phyloP scores from a whole-genome alignment of 352 stramenopile genomes.

The Phytophthora citrophthora region DNA sequence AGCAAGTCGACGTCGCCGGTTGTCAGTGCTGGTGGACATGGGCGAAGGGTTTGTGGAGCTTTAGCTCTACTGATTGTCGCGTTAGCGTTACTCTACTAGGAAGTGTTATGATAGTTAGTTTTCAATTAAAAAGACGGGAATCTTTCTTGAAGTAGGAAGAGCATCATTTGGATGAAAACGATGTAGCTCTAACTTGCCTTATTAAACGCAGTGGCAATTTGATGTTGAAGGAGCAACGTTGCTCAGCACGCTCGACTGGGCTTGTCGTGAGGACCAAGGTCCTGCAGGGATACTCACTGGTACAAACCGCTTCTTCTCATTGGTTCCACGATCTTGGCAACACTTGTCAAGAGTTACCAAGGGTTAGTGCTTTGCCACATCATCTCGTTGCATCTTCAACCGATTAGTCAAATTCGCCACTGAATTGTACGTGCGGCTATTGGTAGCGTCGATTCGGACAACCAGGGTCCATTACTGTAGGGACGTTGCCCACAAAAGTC shows the following conservation, averaged over 20 bases:
- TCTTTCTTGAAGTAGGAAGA: no score
- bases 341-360: not conserved
- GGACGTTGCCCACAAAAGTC: not conserved
- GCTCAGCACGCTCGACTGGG: no score
- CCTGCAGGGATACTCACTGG: not conserved
- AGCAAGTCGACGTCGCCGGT: conserved; percentile 24
- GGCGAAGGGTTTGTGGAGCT: no score
- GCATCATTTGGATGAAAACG: no score
- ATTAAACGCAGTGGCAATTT: no score
- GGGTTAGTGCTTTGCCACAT: not conserved
- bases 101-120: no score
- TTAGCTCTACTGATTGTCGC: no score
- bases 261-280: no score
- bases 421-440: conserved; percentile 2
- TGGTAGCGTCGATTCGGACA: not conserved
- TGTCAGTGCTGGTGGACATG: not conserved
- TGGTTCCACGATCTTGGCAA: not conserved
- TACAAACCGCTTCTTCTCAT: not conserved
- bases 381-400: conserved; percentile 1
- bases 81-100: no score
- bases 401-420: conserved; percentile 1
- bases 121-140: no score
- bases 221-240: no score
- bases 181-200: no score
- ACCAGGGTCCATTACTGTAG: conserved; percentile 2